Conservation (phyloP, 306 rosid genomes). For the Crotalaria pallida region DNA sequence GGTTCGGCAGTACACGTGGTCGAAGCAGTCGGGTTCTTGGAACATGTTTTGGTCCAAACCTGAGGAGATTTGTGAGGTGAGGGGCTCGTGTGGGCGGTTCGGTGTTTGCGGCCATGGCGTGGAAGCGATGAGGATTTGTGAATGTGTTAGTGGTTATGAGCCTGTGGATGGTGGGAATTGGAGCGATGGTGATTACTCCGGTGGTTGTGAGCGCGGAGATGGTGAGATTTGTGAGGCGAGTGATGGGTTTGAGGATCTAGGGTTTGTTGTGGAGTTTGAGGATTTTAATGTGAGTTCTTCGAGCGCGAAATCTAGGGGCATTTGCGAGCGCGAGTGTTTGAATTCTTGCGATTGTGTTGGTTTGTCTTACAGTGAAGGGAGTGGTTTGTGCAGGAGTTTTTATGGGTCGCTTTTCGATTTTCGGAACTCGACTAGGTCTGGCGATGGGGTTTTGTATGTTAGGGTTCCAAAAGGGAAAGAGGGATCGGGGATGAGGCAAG, state of each 20-base stretch:
- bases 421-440: slow-evolving; percentile 36
- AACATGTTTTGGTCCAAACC: slow-evolving; percentile 65
- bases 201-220: slow-evolving; percentile 39
- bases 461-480: slow-evolving; percentile 28
- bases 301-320: not conserved
- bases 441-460: slow-evolving; percentile 26
- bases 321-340: slow-evolving; percentile 46
- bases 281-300: slow-evolving; percentile 15
- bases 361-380: slow-evolving; percentile 19
- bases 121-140: slow-evolving; percentile 14
- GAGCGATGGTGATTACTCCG: slow-evolving; percentile 42
- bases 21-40: slow-evolving; percentile 46
- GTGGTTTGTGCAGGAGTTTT: slow-evolving; percentile 35
- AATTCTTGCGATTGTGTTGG: slow-evolving; percentile 51
- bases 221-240: slow-evolving; percentile 16
- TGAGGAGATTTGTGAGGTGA: slow-evolving; percentile 32
- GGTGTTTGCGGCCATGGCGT: slow-evolving; percentile 38
- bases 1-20: slow-evolving; percentile 70
- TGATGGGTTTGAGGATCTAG: slow-evolving; percentile 42
- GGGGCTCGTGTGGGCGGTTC: slow-evolving; percentile 53
- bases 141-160: slow-evolving; percentile 43
- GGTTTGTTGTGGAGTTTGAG: slow-evolving; percentile 17
- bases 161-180: slow-evolving; percentile 42
- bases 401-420: slow-evolving; percentile 50
- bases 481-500: not conserved